Evolutionary conservation across 148 eudicot genomes (phyloP).

Genomic region (Vaccinium myrtillus): DNA sequence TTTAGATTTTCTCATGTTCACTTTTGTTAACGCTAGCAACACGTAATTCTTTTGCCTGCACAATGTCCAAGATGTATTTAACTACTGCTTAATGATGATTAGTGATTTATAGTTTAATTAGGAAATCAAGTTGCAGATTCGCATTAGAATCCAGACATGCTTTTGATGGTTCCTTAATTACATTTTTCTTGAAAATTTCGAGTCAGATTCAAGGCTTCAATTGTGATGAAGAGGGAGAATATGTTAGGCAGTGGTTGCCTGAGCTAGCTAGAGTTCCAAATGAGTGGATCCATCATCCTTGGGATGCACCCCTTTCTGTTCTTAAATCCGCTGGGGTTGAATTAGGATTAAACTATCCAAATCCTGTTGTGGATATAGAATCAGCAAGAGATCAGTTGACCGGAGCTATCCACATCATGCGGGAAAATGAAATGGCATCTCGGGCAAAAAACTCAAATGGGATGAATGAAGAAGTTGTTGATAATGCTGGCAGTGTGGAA

Average conservation of each 20-base stretch:
- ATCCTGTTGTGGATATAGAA: slow-evolving; percentile 74
- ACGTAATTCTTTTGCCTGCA: neutral
- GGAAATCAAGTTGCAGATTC: slow-evolving; percentile 9
- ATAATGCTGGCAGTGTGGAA: slow-evolving; percentile 43
- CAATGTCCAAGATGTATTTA: neutral
- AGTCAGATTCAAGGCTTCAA: slow-evolving; percentile 86
- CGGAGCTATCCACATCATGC: slow-evolving; percentile 63
- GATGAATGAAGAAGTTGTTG: slow-evolving; percentile 66
- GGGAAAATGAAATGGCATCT: slow-evolving; percentile 49
- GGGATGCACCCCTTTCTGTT: slow-evolving; percentile 73
- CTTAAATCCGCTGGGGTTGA: slow-evolving; percentile 89
- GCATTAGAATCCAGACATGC: neutral
- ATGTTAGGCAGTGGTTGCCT: slow-evolving; percentile 85
- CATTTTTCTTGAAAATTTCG: neutral
- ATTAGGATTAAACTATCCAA: slow-evolving; percentile 79
- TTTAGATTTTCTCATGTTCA: neutral
- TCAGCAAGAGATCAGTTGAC: slow-evolving; percentile 62
- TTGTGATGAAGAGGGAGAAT: slow-evolving; percentile 87
- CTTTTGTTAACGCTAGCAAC: neutral
- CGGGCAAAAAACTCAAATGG: slow-evolving; percentile 37
- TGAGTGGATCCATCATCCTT: slow-evolving; percentile 98
- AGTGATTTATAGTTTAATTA: neutral
- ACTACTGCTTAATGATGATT: neutral
- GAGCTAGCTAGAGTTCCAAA: slow-evolving; percentile 93
- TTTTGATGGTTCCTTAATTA: neutral